Percentiles rank a stretch among this genome's conserved stretches.
phyloP scores from a whole-genome alignment of 225 moss, liverwort and hornwort species.

The Sphagnum tenellum region DNA sequence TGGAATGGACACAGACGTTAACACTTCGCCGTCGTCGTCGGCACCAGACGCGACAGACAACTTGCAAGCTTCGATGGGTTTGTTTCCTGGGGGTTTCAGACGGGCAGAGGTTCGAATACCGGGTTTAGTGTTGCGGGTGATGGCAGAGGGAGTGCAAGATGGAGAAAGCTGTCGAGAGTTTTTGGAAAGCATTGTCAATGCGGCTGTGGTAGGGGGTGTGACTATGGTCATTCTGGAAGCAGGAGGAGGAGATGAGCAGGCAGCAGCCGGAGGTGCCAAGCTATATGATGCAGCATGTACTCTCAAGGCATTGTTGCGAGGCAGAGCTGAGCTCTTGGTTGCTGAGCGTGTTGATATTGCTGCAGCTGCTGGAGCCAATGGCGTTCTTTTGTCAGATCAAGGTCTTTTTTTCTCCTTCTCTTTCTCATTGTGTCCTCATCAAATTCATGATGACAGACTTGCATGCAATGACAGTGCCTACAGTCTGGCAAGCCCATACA shows the following conservation, averaged over 20 bases:
- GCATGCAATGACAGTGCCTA: no score
- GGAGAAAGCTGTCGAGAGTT: constrained; percentile 31
- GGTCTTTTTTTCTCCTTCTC: constrained; percentile 28
- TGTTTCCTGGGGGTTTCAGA: constrained; percentile 82
- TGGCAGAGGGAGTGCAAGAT: constrained; percentile 54
- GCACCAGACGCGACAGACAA: constrained; percentile 5
- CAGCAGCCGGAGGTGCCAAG: constrained; percentile 63
- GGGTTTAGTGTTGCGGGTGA: constrained; percentile 70
- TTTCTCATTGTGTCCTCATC: no score
- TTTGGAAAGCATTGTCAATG: constrained; percentile 45
- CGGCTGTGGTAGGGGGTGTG: constrained; percentile 57
- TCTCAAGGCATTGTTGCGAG: constrained; percentile 66
- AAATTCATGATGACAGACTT: no score
- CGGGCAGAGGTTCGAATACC: constrained; percentile 86
- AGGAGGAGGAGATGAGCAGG: constrained; percentile 27
- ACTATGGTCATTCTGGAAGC: constrained; percentile 87
- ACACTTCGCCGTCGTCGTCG: constrained; percentile 22
- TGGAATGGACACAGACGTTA: constrained; percentile 43
- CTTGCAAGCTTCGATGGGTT: constrained; percentile 47
- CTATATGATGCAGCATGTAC: constrained; percentile 86
- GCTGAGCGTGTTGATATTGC: constrained; percentile 97
- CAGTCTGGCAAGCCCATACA: no score
- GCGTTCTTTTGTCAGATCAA: constrained; percentile 89
- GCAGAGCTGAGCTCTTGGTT: constrained; percentile 75
- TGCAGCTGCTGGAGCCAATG: constrained; percentile 90